A percentile compares a stretch with the other conserved stretches of the same genome.
Conservation (phyloP, 2,329 filamentous ascomycete genomes). For the Apiospora phragmitis region DNA sequence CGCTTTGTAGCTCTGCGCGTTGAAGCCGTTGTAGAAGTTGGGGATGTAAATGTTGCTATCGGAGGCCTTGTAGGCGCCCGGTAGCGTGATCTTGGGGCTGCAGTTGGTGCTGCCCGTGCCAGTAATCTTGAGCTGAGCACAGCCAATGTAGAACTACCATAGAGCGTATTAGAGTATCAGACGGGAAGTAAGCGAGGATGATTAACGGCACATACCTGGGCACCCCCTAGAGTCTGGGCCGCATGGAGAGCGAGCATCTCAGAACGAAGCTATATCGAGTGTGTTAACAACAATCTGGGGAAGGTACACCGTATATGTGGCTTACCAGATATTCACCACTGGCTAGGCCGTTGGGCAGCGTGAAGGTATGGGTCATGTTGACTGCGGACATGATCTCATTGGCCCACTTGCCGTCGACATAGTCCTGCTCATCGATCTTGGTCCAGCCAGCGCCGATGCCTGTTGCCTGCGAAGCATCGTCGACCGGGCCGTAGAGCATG, state of each 20-base stretch:
- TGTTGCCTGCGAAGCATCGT: constrained; percentile 67
- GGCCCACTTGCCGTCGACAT: constrained; percentile 26
- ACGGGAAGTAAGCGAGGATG: not conserved
- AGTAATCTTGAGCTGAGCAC: constrained; percentile 32
- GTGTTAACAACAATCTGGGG: not conserved
- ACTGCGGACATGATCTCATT: constrained; percentile 25
- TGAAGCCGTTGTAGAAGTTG: constrained; percentile 33
- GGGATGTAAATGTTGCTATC: constrained; percentile 31
- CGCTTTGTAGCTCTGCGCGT: constrained; percentile 32
- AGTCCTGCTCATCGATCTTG: constrained; percentile 29
- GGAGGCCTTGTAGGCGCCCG: constrained; percentile 30
- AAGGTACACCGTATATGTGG: not conserved
- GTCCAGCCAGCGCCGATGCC: constrained; percentile 41
- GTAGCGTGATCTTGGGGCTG: constrained; percentile 31
- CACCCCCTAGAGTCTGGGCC: constrained; percentile 27
- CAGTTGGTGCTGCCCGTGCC: constrained; percentile 29
- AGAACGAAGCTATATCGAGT: constrained; percentile 29
- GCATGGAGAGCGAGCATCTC: constrained; percentile 36
- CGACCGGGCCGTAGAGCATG: constrained; percentile 37
- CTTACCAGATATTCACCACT: constrained; percentile 34
- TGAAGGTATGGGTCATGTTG: constrained; percentile 27
- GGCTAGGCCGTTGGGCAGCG: constrained; percentile 27
- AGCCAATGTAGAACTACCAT: constrained; percentile 34
- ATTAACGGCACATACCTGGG: constrained; percentile 20
- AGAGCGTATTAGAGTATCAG: not conserved